Base-by-base conservation (phyloP, 1,139 yeast species). In the Protomyces inundatus region DNA sequence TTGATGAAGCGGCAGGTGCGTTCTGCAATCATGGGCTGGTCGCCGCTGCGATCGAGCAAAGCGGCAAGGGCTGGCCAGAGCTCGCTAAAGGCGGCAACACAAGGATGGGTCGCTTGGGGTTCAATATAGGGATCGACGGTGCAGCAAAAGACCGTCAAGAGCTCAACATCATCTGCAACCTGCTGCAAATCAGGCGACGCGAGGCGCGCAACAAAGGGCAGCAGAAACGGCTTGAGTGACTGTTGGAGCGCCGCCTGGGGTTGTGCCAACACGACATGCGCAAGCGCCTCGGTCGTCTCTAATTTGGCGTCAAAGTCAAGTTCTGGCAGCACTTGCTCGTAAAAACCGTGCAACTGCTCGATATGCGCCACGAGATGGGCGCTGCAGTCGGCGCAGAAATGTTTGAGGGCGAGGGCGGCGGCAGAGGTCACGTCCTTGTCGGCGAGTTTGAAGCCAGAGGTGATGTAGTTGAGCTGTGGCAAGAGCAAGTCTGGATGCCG, bases 351-450 rank as follows among this genome's bases (percentile, higher is more conserved):
- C 64, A 95, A 78, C 73, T 90, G 96, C 64, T 86, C 91, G 70
- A 90, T 78, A 73, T 83, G 88, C 64, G 82, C 81, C 39, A 86
- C 83, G 69, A 95, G 78, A 23, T 85, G 78, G 14, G 76, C 72
- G 0, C 95, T 82, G 72, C 98, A 95, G 75, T 95, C 98, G 71
- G 88, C 88, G 77, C 98, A 91, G 72, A 95, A 89, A 72, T 85
- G 91, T 91, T 90, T 90, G 71, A 95, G 80, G 0, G 99, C 96
- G 74, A 89, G 93, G 0, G 97, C 88, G 0, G 98, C 90, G 0
- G 98, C 97, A 59, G 86, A 82, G 40, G 86, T 79, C 45, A 89
- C 87, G 39, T 87, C 89, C 34, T 77, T 73, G 62, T 72, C 71
- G 46, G 76, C 77, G 23, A 68, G 67, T 66, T 82, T 82, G 71